Base-by-base conservation (phyloP, 768 basidiomycete species). In the Trametes villosa region DNA sequence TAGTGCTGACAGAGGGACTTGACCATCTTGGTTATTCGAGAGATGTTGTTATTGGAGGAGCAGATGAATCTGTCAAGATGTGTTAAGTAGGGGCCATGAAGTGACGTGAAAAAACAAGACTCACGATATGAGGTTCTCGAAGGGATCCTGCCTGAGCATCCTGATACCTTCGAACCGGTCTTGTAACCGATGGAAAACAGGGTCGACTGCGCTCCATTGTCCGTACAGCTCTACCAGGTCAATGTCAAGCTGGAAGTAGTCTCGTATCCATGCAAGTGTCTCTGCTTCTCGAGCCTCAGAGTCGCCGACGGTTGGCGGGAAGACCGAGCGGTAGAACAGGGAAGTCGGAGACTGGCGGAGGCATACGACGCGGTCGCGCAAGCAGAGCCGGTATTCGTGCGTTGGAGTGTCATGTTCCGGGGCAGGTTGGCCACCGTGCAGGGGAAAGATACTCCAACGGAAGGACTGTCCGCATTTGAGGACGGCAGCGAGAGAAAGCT, bases 11-110 rank as follows among this genome's bases (percentile, higher is more conserved):
- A 93, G 15, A 98, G 83, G 20, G 84, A 81, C 62, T 92, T 89
- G 29, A 98, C 87, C 90, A 98, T 95, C 58, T 90, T 91, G 17
- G 93, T 91, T 67, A 99, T 99, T 7, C 97, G 91, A 6, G 86
- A 76, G 51, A 99, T 98, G 67, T 98, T 95, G 73, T 98, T 98
- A 70, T 98, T 98, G 2, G 94, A 92, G 2, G 95, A 97, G 71
- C 96, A 98, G 65, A 99, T 97, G 77, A 98, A 99, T 9, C 96
- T 24, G 26, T 12, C 22, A 12, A 6, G 15, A 6, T 54, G 20
- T 40, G 7, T 51, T 13, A 27, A 30, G 24, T 30, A 20, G 33
- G 29, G 46, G 15, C 17, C 20, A 44, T 34, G 40, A 2, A 22
- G 6, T 20, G 42, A 12, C 18, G 6, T 38, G 13, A n/a, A n/a